Evolutionary conservation across 139 green algal genomes (phyloP), one percentile per base, ranked within the genome.

Genomic region (Zygnema cylindricum): DNA sequence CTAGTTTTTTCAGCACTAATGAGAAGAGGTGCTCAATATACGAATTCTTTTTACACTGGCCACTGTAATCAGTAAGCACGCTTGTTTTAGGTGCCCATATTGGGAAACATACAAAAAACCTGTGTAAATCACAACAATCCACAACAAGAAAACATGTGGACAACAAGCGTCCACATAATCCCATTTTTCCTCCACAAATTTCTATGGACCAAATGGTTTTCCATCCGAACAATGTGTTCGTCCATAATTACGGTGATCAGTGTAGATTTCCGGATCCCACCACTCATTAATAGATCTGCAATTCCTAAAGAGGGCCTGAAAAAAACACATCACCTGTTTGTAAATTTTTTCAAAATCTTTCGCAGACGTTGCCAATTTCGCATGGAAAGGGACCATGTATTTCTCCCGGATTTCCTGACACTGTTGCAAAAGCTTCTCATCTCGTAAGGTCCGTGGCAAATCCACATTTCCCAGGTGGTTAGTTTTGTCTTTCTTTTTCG

Each of bases 301-400:
- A 35, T 81, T 33, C 16, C 42, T 35, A 81, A 22, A 81, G 21
- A 3, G 21, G 7, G 77, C 75, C 32, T 23, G 40, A 38, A 33
- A 11, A 21, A 84, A 84, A 41, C 75, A 11, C 22, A 21, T 2
- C 40, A 84, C 77, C 77, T 84, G 77, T 49, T 38, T 39, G 40
- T 42, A n/a, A 7, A 41, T 16, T 32, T 7, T 21, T 7, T 39
- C 77, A 11, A 84, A 84, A 16, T 35, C 33, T 49, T 84, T 49
- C 32, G 75, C 22, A 35, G 77, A 21, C 2, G n/a, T 33, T 21
- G 77, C 77, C 21, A 84, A 3, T 33, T 84, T 84, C 0, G 69
- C 69, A 35, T 54, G 77, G 32, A 89, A 85, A 21, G 69, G 69
- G 3, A 42, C 84, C 84, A 89, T 21, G 55, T 89, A 89, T 35